Base-by-base conservation (phyloP, 345 rosid genomes). In the Eucalyptus pumila region DNA sequence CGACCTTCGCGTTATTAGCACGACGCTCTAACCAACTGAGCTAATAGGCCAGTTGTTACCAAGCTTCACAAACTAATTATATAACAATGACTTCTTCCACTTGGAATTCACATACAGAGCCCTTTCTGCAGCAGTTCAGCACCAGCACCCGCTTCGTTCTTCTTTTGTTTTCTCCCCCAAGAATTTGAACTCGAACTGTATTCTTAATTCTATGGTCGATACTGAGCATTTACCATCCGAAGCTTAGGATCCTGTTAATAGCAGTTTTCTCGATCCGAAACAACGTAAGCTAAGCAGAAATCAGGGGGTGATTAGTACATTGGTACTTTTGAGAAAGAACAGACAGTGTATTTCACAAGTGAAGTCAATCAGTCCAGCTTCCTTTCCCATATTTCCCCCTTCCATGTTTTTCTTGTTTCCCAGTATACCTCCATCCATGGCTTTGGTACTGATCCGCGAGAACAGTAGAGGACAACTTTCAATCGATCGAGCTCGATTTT, bases 1-100 rank as follows among this genome's bases (percentile, higher is more conserved):
- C 94, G 94, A 95, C 98, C 96, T 94, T 95, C 96, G 98, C 98
- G 98, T 96, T 94, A 96, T 95, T 97, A 96, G 97, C 97, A 95
- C 96, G 96, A 96, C 97, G 96, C 98, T 96, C 95, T 96, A 95
- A 52, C 58, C 58, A 52, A 4, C 58, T 91, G 88, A 87, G 92
- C 93, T 88, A 92, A 89, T 91, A 88, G 91, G 92, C 92, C 90
- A 3, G 19, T 15, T 42, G 45, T 0, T 3, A 0, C 1, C 0
- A 0, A n/a, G 0, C 2, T 19, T 37, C 8, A 9, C 26, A 15
- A n/a, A 10, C 3, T 0, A 17, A 2, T 3, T 52, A 72, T 72
- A 10, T 34, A 69, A 0, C 0, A 17, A 34, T 8, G 0, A 9
- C 23, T 17, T 9, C 2, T 52, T 21, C 11, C 58, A 3, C 23